Evolutionary conservation across 1,139 yeast genomes (phyloP).

Genomic region (Kurtzmaniella quercitrusa): DNA sequence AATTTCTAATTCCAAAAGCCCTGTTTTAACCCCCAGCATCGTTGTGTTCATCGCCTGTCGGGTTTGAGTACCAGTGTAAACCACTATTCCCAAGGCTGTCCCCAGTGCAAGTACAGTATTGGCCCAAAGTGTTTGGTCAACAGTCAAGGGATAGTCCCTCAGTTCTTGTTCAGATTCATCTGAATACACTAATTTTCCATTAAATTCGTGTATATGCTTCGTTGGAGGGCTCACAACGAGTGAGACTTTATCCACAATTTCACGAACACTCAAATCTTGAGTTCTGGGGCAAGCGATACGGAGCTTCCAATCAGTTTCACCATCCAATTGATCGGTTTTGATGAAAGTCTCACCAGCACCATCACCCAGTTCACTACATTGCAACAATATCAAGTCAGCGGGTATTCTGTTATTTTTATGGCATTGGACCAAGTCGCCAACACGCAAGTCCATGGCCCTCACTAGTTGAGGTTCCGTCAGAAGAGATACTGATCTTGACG

Average conservation of each 20-base stretch:
- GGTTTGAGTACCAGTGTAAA: slow-evolving; percentile 90
- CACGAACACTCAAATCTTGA: slow-evolving; percentile 48
- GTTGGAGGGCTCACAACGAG: slow-evolving; percentile 75
- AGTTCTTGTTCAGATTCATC: slow-evolving; percentile 26
- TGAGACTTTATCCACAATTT: slow-evolving; percentile 37
- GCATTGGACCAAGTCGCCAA: slow-evolving; percentile 81
- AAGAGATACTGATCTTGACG: slow-evolving; percentile 14
- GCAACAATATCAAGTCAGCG: slow-evolving; percentile 83
- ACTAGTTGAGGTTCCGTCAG: slow-evolving; percentile 34
- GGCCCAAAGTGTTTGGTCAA: slow-evolving; percentile 97
- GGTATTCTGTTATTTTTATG: slow-evolving; percentile 87
- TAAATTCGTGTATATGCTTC: slow-evolving; percentile 75
- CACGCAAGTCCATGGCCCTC: slow-evolving; percentile 65
- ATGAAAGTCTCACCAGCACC: slow-evolving; percentile 83
- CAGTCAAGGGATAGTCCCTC: slow-evolving; percentile 62
- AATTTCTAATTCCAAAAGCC: slow-evolving; percentile 85
- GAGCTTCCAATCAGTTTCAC: slow-evolving; percentile 98
- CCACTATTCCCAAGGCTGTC: slow-evolving; percentile 78
- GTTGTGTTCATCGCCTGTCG: slow-evolving; percentile 94
- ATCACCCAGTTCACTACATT: slow-evolving; percentile 63
- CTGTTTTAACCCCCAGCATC: slow-evolving; percentile 83
- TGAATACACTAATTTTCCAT: slow-evolving; percentile 62
- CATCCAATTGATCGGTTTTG: slow-evolving; percentile 96
- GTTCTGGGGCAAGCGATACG: slow-evolving; percentile 73
- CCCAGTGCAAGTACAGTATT: slow-evolving; percentile 96